These are phyloP conservation scores for Acorus gramineus DNA, from an alignment of 106 monocot genomes.

Conservation along the genomic window DNA sequence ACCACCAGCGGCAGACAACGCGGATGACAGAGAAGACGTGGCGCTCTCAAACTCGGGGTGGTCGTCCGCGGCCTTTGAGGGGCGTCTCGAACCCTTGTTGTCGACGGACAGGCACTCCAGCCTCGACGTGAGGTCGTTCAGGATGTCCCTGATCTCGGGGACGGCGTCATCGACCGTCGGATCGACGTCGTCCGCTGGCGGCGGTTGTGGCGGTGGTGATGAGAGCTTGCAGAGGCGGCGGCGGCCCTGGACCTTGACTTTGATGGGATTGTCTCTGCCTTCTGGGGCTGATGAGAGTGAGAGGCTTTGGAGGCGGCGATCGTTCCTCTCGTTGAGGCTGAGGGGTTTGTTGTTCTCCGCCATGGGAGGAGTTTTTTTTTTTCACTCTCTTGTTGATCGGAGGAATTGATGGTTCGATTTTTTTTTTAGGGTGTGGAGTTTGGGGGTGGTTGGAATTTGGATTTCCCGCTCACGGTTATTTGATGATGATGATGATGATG, in stretches of 20 bases:
- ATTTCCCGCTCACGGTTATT: too few relatives aligned
- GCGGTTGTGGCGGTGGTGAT: constrained; percentile 5
- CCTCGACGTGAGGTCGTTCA: constrained; percentile 58
- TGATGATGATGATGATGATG: too few relatives aligned
- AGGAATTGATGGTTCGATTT: too few relatives aligned
- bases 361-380: background rate
- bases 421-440: too few relatives aligned
- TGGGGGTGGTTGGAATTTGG: too few relatives aligned
- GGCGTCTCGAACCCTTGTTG: constrained; percentile 21
- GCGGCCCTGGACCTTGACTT: constrained; percentile 66
- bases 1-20: background rate
- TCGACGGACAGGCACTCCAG: constrained; percentile 70
- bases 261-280: constrained; percentile 25
- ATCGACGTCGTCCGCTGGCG: background rate
- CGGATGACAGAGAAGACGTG: constrained; percentile 29
- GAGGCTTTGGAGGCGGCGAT: constrained; percentile 26
- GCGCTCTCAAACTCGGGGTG: constrained; percentile 33
- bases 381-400: too few relatives aligned
- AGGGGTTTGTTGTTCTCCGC: constrained; percentile 44
- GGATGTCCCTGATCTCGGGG: constrained; percentile 36
- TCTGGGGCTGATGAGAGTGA: background rate
- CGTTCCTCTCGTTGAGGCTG: constrained; percentile 79
- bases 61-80: constrained; percentile 9
- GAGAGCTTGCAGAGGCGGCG: constrained; percentile 90
- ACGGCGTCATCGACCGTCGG: background rate